These are phyloP conservation scores for Yarrowia sp. DNA, from an alignment of 805 yeast species.

Conservation along the genomic window DNA sequence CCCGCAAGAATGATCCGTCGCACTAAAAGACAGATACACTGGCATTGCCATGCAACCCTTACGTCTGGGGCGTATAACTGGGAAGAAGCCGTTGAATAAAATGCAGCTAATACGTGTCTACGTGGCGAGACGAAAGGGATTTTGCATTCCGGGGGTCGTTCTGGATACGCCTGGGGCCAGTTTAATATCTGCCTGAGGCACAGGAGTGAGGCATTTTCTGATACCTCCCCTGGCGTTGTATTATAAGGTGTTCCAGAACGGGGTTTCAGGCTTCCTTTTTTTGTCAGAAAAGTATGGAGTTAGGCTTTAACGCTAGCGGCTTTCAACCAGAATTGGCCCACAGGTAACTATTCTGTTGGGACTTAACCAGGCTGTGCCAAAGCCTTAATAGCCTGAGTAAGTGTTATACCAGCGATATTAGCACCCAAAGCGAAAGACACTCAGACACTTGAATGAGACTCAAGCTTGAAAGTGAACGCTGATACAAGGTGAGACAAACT, in stretches of 20 bases:
- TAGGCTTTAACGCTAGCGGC: conserved; percentile 5
- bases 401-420: background rate
- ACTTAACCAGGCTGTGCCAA: background rate
- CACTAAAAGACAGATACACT: background rate
- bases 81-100: conserved; percentile 8
- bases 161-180: too few species aligned
- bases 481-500: conserved; percentile 20
- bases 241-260: background rate
- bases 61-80: conserved; percentile 17
- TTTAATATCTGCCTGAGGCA: too few species aligned
- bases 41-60: conserved; percentile 25
- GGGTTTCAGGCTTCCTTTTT: background rate
- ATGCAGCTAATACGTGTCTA: background rate
- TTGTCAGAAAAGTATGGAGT: background rate
- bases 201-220: too few species aligned
- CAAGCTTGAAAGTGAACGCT: background rate
- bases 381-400: background rate
- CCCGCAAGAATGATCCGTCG: conserved; percentile 1
- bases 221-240: background rate
- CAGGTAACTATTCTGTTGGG: background rate
- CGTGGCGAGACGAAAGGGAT: too few species aligned
- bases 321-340: background rate
- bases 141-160: too few species aligned
- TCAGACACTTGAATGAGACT: background rate
- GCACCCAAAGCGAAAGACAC: too few species aligned